Base-by-base conservation (phyloP, 1,284 basidiomycete species). In the Sanghuangporus weigelae region DNA sequence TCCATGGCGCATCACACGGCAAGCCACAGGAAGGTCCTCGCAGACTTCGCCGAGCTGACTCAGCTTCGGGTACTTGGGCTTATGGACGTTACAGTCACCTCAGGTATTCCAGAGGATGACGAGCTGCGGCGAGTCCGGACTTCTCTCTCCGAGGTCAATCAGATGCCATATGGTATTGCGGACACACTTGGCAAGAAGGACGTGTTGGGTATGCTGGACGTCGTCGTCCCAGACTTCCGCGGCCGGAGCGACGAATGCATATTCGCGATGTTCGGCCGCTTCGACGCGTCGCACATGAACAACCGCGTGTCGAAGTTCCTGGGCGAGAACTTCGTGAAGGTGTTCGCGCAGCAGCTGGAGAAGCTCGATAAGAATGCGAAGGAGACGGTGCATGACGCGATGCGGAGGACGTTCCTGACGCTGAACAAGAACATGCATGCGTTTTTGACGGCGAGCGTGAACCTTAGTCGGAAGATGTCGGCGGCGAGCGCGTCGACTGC, bases 11-110 rank as follows among this genome's bases (percentile, higher is more conserved):
- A 61, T 68, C 83, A 84, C 46, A 67, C 66, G 62, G 67, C 66
- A 2, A 71, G 67, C 44, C 69, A 63, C n/a, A 73, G 75, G 16
- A 77, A 81, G 60, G 71, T 81, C 66, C 82, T 96, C 21, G 90
- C 93, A 14, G 93, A 95, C 69, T 99, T 99, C 74, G 89, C 88
- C n/a, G 85, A 85, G 7, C 81, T 98, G 39, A 83, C 81, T 0
- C 86, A 93, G 68, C 81, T 99, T 50, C 89, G 90, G 42, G 87
- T 97, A 21, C 83, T 99, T 2, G 96, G 97, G 46, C 83, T 99
- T 42, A 99, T 99, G 92, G 97, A 99, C 74, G 95, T 99, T 66
- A 98, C 96, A 3, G 89, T 96, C 50, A 90, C 91, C 51, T 89
- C 89, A 73, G 88, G 79, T 5, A 82, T 96, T 35, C 95, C 95